These are phyloP conservation scores for Rhodosporidiobolus sp. DNA, from an alignment of 768 basidiomycete genomes.

Conservation along the genomic window DNA sequence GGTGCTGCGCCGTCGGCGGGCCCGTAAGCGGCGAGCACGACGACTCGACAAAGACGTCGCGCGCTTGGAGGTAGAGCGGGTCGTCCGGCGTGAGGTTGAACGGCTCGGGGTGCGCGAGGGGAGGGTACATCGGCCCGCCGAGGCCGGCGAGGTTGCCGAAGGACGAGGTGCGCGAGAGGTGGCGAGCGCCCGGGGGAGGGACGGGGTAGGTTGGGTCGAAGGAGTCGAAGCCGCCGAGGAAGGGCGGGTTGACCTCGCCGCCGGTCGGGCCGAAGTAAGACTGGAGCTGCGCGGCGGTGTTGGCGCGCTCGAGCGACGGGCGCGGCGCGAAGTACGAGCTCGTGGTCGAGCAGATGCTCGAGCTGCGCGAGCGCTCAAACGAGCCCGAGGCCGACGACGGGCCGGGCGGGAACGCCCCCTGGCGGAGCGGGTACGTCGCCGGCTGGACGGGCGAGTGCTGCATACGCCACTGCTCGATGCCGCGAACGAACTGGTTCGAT, in stretches of 20 bases:
- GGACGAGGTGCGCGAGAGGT: slow-evolving; percentile 18
- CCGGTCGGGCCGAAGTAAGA: slow-evolving; percentile 28
- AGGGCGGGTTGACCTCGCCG: slow-evolving; percentile 9
- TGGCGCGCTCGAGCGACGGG: slow-evolving; percentile 13
- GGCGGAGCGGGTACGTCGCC: slow-evolving; percentile 5
- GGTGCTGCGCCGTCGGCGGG: slow-evolving; percentile 9
- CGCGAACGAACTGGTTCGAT: neutral
- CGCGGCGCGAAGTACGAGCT: slow-evolving; percentile 8
- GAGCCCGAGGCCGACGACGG: neutral
- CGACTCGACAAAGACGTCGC: slow-evolving; percentile 29
- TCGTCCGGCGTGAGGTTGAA: slow-evolving; percentile 33
- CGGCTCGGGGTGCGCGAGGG: slow-evolving; percentile 28
- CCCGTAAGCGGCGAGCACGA: slow-evolving; percentile 22
- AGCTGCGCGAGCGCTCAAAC: slow-evolving; percentile 21
- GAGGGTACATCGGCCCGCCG: slow-evolving; percentile 10
- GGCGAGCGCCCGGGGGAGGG: neutral
- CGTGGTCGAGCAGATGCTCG: slow-evolving; percentile 21
- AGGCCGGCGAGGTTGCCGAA: slow-evolving; percentile 2
- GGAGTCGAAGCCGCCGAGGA: slow-evolving; percentile 16
- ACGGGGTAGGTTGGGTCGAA: neutral
- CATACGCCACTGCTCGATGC: slow-evolving; percentile 17
- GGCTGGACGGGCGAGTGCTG: neutral
- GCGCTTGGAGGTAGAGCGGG: slow-evolving; percentile 34
- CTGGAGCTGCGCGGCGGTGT: slow-evolving; percentile 28
- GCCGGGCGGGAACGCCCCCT: neutral